Conservation (phyloP, 345 rosid species). For the Camelina neglecta region DNA sequence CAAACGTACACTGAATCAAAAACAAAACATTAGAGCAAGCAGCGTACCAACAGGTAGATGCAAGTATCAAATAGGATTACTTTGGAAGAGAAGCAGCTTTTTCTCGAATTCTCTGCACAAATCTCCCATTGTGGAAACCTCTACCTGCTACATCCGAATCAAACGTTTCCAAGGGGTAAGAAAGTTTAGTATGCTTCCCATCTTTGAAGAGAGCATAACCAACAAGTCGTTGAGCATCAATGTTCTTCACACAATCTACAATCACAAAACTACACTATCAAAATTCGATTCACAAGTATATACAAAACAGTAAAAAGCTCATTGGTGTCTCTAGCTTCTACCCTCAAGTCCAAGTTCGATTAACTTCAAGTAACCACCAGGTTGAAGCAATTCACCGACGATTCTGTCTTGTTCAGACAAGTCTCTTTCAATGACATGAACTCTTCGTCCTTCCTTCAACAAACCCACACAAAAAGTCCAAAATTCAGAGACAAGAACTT, state of each 20-base stretch:
- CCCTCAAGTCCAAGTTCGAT: conserved; percentile 63
- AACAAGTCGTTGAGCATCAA: conserved; percentile 45
- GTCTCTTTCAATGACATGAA: conserved; percentile 66
- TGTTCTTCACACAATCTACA: conserved; percentile 48
- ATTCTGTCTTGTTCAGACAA: conserved; percentile 58
- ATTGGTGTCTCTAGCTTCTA: conserved; percentile 15
- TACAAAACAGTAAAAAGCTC: neutral
- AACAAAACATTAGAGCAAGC: neutral
- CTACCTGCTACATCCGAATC: conserved; percentile 42
- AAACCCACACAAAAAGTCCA: conserved; percentile 1
- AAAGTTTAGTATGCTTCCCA: conserved; percentile 36
- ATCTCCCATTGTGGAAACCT: conserved; percentile 47
- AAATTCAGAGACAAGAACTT: conserved; percentile 23
- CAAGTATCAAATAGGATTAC: conserved; percentile 26
- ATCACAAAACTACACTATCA: neutral
- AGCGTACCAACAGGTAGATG: neutral
- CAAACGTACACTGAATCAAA: conserved; percentile 53
- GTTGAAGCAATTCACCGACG: conserved; percentile 70
- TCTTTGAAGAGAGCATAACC: conserved; percentile 45
- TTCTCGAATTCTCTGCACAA: conserved; percentile 42
- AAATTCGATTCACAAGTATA: neutral
- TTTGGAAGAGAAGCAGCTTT: conserved; percentile 46
- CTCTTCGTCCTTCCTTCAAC: conserved; percentile 62
- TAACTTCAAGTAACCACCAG: conserved; percentile 66
- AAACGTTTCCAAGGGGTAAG: conserved; percentile 42